Evolutionary conservation across 164 flowering plant species (phyloP).

Genomic region (Cinnamomum micranthum): DNA sequence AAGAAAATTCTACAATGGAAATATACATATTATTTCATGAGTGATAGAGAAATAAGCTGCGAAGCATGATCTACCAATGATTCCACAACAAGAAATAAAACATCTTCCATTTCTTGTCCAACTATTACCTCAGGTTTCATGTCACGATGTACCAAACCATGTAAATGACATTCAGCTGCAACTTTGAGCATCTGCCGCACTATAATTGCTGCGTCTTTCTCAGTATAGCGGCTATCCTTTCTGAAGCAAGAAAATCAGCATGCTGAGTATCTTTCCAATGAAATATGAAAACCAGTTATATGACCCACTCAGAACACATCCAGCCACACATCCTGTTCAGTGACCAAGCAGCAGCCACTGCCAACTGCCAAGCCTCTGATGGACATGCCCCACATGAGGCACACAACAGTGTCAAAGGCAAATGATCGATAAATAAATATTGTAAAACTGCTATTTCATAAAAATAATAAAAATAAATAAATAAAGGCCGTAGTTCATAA

Average conservation of each 20-base stretch:
- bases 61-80: neutral
- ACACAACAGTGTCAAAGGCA: neutral
- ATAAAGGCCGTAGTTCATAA: too few relatives aligned
- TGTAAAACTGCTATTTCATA: neutral
- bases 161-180: conserved; percentile 94
- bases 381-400: neutral
- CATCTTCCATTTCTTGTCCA: neutral
- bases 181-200: conserved; percentile 98
- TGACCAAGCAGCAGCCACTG: neutral
- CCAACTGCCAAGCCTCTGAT: neutral
- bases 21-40: conserved; percentile 6
- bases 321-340: neutral
- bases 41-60: neutral
- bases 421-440: neutral
- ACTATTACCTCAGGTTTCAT: conserved; percentile 94
- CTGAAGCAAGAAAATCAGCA: conserved; percentile 34
- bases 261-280: neutral
- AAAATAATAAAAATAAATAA: neutral
- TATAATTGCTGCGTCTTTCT: conserved; percentile 91
- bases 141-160: conserved; percentile 97
- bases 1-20: conserved; percentile 72
- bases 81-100: conserved; percentile 1
- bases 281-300: neutral
- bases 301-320: neutral
- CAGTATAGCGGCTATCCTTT: conserved; percentile 90